phyloP scores from a whole-genome alignment of 2,329 filamentous ascomycete genomes.

The Aspergillus sp. region DNA sequence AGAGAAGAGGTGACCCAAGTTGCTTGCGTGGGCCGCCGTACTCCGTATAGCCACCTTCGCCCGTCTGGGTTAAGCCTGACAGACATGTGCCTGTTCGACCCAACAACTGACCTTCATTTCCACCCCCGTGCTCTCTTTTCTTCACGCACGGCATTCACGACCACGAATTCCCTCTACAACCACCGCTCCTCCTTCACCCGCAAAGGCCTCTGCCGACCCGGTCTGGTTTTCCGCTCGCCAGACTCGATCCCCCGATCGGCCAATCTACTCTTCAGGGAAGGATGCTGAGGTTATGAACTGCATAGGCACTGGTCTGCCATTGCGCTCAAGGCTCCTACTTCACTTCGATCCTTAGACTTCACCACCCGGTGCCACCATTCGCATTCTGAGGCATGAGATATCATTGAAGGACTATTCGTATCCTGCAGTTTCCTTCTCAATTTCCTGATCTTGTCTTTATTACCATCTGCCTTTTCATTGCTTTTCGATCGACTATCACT shows the following conservation, averaged over 20 bases:
- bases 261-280: conserved; percentile 22
- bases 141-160: conserved; percentile 10
- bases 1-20: conserved; percentile 13
- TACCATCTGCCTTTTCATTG: conserved; percentile 10
- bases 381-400: conserved; percentile 31
- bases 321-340: conserved; percentile 44
- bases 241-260: conserved; percentile 14
- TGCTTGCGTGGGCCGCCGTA: conserved; percentile 23
- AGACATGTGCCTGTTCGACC: conserved; percentile 25
- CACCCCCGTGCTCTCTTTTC: conserved; percentile 11
- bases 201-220: neutral
- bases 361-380: conserved; percentile 21
- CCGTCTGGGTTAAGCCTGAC: conserved; percentile 24
- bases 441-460: conserved; percentile 18
- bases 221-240: conserved; percentile 9
- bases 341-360: conserved; percentile 26
- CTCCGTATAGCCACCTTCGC: conserved; percentile 11
- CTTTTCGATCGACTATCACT: conserved; percentile 18
- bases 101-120: conserved; percentile 22
- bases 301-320: conserved; percentile 39
- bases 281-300: conserved; percentile 43
- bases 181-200: conserved; percentile 5
- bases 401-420: conserved; percentile 20
- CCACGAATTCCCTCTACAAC: neutral
- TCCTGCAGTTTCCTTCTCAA: conserved; percentile 17